Conservation (phyloP, 140 eudicot genomes). For the Cichorium intybus region DNA sequence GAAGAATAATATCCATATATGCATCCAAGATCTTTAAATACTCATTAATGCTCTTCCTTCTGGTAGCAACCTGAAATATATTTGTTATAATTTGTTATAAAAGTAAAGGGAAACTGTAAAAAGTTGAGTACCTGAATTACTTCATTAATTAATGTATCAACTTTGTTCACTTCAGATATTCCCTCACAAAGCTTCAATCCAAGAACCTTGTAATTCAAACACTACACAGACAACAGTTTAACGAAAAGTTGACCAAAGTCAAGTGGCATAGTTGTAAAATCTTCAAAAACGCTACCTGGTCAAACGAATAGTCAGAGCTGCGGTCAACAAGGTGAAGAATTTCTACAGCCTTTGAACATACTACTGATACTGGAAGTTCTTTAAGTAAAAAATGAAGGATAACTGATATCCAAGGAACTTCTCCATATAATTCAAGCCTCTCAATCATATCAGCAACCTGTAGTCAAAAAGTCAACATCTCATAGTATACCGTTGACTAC, state of each 20-base stretch:
- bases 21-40: slow-evolving; percentile 78
- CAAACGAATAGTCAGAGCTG: slow-evolving; percentile 53
- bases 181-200: slow-evolving; percentile 79
- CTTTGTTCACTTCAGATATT: slow-evolving; percentile 42
- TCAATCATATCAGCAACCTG: slow-evolving; percentile 51
- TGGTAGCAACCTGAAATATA: slow-evolving; percentile 59
- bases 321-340: slow-evolving; percentile 64
- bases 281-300: slow-evolving; percentile 52
- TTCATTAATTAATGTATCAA: slow-evolving; percentile 47
- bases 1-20: slow-evolving; percentile 69
- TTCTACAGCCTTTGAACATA: slow-evolving; percentile 52
- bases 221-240: slow-evolving; percentile 43
- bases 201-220: slow-evolving; percentile 71
- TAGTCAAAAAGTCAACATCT: slow-evolving; percentile 1
- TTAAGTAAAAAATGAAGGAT: slow-evolving; percentile 67
- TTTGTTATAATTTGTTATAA: neutral
- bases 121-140: slow-evolving; percentile 59
- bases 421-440: slow-evolving; percentile 47
- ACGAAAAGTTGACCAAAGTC: neutral
- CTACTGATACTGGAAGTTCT: slow-evolving; percentile 62
- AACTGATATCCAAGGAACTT: slow-evolving; percentile 53
- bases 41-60: slow-evolving; percentile 48
- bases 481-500: neutral
- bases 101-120: neutral
- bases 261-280: neutral